These are phyloP conservation scores for Plantago coronopus DNA, from an alignment of 305 asterid genomes.

Conservation along the genomic window DNA sequence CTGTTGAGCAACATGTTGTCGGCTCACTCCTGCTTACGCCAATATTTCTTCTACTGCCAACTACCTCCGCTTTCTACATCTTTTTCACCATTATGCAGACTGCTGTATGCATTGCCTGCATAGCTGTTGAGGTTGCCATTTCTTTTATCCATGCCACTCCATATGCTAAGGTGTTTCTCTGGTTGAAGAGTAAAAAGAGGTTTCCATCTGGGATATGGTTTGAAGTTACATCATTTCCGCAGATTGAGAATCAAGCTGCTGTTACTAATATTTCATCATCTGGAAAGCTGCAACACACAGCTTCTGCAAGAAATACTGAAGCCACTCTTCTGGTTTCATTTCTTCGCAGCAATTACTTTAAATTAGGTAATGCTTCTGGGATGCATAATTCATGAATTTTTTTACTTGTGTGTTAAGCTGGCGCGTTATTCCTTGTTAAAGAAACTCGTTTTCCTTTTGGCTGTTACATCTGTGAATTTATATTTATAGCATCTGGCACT, in stretches of 20 bases:
- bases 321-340: constrained; percentile 51
- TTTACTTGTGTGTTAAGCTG: constrained; percentile 1
- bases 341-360: constrained; percentile 76
- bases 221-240: constrained; percentile 42
- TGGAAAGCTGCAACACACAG: constrained; percentile 24
- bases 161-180: constrained; percentile 56
- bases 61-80: constrained; percentile 82
- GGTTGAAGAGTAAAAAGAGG: constrained; percentile 65
- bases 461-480: background rate
- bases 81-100: constrained; percentile 84
- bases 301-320: constrained; percentile 25
- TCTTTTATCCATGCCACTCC: constrained; percentile 78
- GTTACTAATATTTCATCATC: constrained; percentile 24
- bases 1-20: constrained; percentile 84
- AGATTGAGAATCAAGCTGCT: constrained; percentile 26
- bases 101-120: constrained; percentile 52
- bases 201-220: constrained; percentile 88
- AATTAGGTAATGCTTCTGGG: constrained; percentile 39
- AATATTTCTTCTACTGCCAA: constrained; percentile 77
- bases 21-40: constrained; percentile 94
- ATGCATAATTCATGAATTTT: background rate
- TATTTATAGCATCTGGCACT: background rate
- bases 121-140: constrained; percentile 46
- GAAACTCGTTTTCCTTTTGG: background rate
- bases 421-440: background rate